These are phyloP conservation scores for Fusarium foetens DNA, from an alignment of 2,329 filamentous ascomycete species.

Conservation along the genomic window DNA sequence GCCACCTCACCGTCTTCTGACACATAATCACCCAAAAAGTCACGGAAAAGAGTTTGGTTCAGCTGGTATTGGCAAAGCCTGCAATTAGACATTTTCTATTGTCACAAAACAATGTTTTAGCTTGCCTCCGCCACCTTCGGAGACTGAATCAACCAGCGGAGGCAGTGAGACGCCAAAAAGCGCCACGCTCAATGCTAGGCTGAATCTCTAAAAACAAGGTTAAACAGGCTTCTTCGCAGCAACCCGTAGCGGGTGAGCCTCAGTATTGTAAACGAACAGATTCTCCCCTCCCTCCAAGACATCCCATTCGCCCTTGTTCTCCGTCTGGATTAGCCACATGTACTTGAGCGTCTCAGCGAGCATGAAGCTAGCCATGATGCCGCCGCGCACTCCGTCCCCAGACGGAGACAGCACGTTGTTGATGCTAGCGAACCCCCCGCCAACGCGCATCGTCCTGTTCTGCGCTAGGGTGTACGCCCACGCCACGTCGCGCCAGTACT, in stretches of 20 bases:
- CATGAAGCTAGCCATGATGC: constrained; percentile 77
- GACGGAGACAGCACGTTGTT: constrained; percentile 72
- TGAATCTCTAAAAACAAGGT: constrained; percentile 19
- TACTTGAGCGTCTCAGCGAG: constrained; percentile 90
- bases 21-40: background rate
- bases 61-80: background rate
- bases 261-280: constrained; percentile 62
- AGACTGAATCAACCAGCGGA: background rate
- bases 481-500: constrained; percentile 71
- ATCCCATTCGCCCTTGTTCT: constrained; percentile 54
- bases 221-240: constrained; percentile 12
- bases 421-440: background rate
- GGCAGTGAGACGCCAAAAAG: background rate
- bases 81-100: background rate
- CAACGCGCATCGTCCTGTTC: constrained; percentile 2
- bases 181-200: constrained; percentile 3
- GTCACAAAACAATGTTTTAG: background rate
- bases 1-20: background rate
- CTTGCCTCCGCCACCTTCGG: background rate
- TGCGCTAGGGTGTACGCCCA: constrained; percentile 57
- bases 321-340: constrained; percentile 59
- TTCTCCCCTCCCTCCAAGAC: constrained; percentile 52
- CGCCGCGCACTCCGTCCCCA: constrained; percentile 65
- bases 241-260: constrained; percentile 60
- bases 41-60: background rate